A percentile compares a stretch with the other conserved stretches of the same genome.
phyloP scores from a whole-genome alignment of 805 yeast genomes.

The Cyberlindnera xishuangbannaensis region DNA sequence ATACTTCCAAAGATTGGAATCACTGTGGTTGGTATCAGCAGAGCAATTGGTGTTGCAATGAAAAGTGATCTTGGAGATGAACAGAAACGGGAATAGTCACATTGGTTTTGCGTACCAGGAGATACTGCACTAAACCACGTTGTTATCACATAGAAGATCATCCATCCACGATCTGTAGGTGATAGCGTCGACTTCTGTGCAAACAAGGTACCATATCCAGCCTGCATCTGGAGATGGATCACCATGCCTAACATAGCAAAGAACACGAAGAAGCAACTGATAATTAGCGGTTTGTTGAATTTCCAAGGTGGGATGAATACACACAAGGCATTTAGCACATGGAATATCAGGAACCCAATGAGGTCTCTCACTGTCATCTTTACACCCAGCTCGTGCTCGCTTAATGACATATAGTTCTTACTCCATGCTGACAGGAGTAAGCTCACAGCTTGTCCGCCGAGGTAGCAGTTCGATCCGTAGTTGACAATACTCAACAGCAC shows the following conservation, averaged over 20 bases:
- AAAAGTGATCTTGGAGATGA: conserved; percentile 18
- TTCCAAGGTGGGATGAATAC: conserved; percentile 38
- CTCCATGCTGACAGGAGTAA: conserved; percentile 37
- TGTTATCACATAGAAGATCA: conserved; percentile 32
- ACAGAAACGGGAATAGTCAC: conserved; percentile 31
- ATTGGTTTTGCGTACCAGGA: conserved; percentile 34
- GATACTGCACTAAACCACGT: conserved; percentile 36
- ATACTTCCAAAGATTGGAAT: conserved; percentile 34
- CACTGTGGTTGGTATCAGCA: conserved; percentile 30
- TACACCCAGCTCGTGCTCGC: not conserved
- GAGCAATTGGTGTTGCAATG: conserved; percentile 24
- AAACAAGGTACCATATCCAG: conserved; percentile 4
- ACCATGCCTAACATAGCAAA: conserved; percentile 36
- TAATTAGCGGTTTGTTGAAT: conserved; percentile 29
- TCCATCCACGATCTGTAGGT: conserved; percentile 26
- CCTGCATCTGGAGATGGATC: conserved; percentile 22
- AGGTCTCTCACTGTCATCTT: conserved; percentile 26
- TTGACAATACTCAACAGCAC: conserved; percentile 41
- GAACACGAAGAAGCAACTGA: conserved; percentile 30
- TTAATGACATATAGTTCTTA: conserved; percentile 24
- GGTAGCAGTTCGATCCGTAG: conserved; percentile 41
- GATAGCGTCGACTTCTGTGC: not conserved
- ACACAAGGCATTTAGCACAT: conserved; percentile 34
- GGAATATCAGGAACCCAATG: conserved; percentile 38
- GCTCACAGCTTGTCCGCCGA: conserved; percentile 38